Evolutionary conservation across 805 yeast genomes (phyloP), one percentile per base, ranked within the genome.

Genomic region (Suhomyces sp.): DNA sequence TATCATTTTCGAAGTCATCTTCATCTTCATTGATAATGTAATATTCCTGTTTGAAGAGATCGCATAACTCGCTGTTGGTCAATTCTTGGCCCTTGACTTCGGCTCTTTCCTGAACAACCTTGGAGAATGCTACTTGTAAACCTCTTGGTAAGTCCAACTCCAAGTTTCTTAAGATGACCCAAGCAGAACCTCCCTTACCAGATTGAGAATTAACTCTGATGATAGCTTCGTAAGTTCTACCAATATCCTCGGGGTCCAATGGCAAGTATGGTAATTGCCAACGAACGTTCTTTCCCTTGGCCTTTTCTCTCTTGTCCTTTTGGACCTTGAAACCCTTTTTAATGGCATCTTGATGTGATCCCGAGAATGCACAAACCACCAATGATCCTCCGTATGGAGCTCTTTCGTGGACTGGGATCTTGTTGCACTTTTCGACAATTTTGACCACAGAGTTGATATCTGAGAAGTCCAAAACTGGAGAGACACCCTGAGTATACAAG

Each of bases 221-320:
- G 37, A 86, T 84, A n/a, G 95, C 93, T 62, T 86, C 95, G 64
- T 86, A 86, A n/a, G 83, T 83, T 58, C 93, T 77, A 33, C 95
- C 95, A 50, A 85, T 81, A 57, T 86, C 95, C 47, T 76, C 70
- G 29, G 95, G 95, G 55, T 85, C 95, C 53, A 86, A 70, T 19
- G 95, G 95, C 47, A 85, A 71, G 63, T 85, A 85, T 13, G 95
- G 95, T 39, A 85, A 69, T 49, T 74, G 69, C 95, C 95, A 85
- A 34, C 56, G 58, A 27, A 63, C 63, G 16, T 61, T 53, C 35
- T 66, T 63, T 10, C 58, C 57, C 18, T 58, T 56, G 27, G 60
- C 53, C 28, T 54, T 51, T 25, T 60, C 61, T 31, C 57, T 49
- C 36, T 65, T 61, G 44, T 68, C 62, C 37, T 66, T 63, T 47